Conservation (phyloP, 495 filamentous ascomycete species). For the Aspergillus wentii region DNA sequence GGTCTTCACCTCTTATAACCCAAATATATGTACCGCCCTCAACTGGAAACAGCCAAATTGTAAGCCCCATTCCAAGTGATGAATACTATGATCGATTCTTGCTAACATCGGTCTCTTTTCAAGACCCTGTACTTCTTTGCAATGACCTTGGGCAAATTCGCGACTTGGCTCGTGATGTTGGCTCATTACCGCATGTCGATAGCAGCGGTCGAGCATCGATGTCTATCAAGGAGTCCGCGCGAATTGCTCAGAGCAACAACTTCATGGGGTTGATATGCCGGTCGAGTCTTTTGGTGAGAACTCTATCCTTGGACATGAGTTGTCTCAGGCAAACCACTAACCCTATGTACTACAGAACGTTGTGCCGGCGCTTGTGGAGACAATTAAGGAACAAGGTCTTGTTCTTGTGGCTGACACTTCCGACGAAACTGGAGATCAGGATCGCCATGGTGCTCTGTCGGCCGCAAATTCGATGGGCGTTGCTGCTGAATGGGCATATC, state of each 20-base stretch:
- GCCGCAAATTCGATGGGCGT: constrained; percentile 37
- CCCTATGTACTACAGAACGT: constrained; percentile 57
- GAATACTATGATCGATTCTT: not conserved
- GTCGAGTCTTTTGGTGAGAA: constrained; percentile 74
- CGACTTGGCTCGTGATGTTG: constrained; percentile 39
- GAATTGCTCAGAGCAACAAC: constrained; percentile 92
- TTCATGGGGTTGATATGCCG: constrained; percentile 96
- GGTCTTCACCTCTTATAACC: constrained; percentile 88
- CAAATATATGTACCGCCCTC: constrained; percentile 81
- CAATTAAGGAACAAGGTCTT: constrained; percentile 89
- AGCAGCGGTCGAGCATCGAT: constrained; percentile 67
- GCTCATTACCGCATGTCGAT: constrained; percentile 38
- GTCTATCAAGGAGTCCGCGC: constrained; percentile 90
- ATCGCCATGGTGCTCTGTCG: constrained; percentile 41
- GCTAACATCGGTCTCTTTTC: constrained; percentile 6
- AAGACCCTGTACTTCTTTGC: constrained; percentile 88
- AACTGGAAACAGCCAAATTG: constrained; percentile 99
- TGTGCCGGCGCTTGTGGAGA: constrained; percentile 84
- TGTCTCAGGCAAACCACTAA: not conserved
- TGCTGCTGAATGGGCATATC: constrained; percentile 38
- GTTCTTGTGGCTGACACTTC: constrained; percentile 90
- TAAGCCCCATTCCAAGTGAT: constrained; percentile 32
- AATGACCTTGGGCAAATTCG: constrained; percentile 73
- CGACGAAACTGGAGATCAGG: constrained; percentile 31
- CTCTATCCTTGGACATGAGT: constrained; percentile 2